Conservation (phyloP, 1,284 basidiomycete species). For the Butyriboletus pseudospeciosus region DNA sequence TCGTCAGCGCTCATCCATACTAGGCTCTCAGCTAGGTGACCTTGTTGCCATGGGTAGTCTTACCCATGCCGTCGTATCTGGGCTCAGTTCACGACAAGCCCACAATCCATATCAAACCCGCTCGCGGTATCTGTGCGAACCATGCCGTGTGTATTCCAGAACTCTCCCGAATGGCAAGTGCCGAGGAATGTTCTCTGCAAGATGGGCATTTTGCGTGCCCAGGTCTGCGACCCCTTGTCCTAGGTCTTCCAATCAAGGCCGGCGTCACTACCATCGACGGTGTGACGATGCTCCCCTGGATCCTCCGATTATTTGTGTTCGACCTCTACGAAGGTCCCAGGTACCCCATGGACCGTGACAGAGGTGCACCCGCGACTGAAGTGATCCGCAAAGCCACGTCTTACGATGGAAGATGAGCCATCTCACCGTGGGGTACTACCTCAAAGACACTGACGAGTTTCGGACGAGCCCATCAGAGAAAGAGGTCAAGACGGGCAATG, state of each 20-base stretch:
- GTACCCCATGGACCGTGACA: slow-evolving; percentile 68
- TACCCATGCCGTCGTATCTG: no score
- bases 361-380: slow-evolving; percentile 36
- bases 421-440: slow-evolving; percentile 45
- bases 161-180: no score
- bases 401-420: slow-evolving; percentile 56
- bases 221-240: slow-evolving; percentile 40
- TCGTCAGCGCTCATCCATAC: no score
- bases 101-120: no score
- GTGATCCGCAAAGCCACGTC: slow-evolving; percentile 64
- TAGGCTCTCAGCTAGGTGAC: no score
- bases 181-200: no score
- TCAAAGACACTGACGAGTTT: slow-evolving; percentile 24
- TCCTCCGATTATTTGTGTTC: slow-evolving; percentile 69
- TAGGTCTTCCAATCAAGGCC: slow-evolving; percentile 55
- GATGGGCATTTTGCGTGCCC: slow-evolving; percentile 50
- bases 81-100: no score
- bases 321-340: slow-evolving; percentile 73
- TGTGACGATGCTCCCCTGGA: slow-evolving; percentile 59
- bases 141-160: no score
- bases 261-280: slow-evolving; percentile 67
- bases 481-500: neutral
- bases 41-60: no score
- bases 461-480: no score
- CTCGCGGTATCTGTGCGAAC: no score